Conservation (phyloP, 306 rosid genomes). For the Mimosa pudica region DNA sequence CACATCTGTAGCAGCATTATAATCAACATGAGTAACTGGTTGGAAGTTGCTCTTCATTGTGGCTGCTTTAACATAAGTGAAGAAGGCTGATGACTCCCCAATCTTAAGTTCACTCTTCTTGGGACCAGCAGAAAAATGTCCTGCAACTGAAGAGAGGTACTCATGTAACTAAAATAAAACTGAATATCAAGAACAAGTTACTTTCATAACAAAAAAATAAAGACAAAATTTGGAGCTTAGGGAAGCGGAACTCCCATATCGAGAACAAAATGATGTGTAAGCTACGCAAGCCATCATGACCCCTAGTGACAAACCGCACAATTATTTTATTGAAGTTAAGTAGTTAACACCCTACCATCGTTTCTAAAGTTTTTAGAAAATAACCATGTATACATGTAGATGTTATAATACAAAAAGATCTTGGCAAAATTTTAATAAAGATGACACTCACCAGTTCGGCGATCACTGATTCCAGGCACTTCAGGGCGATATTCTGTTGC, state of each 20-base stretch:
- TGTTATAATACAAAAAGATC: background rate
- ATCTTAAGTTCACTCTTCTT: conserved; percentile 85
- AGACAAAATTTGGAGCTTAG: background rate
- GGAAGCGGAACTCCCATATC: background rate
- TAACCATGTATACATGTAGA: background rate
- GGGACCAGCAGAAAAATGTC: conserved; percentile 64
- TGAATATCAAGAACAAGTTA: conserved; percentile 16
- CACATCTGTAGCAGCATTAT: conserved; percentile 38
- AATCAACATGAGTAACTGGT: conserved; percentile 48
- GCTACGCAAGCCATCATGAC: conserved; percentile 21
- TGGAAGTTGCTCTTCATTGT: conserved; percentile 47
- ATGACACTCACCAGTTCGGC: conserved; percentile 64
- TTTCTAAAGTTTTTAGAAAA: background rate
- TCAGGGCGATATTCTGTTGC: conserved; percentile 55
- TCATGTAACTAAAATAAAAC: background rate
- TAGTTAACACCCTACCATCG: background rate
- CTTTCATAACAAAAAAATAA: background rate
- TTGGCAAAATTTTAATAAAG: conserved; percentile 1
- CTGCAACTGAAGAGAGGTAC: conserved; percentile 40
- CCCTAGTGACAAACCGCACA: conserved; percentile 20
- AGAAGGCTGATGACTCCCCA: conserved; percentile 94
- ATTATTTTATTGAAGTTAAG: background rate
- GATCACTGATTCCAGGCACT: conserved; percentile 74
- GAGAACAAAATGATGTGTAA: conserved; percentile 8
- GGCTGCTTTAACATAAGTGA: conserved; percentile 78